Evolutionary conservation across 257 asterid species (phyloP).

Genomic region (Penstemon newberryi): DNA sequence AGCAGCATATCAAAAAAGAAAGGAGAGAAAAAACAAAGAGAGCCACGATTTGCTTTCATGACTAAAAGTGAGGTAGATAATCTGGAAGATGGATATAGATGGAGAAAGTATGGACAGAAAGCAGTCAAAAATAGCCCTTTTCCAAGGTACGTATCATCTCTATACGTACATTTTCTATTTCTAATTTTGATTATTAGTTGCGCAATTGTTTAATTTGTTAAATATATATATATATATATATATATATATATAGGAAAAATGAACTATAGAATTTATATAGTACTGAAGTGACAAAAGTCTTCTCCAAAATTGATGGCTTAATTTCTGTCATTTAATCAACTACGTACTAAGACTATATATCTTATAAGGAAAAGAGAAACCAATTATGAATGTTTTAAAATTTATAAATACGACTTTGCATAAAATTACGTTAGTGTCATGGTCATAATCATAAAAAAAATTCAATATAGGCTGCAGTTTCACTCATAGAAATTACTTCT

Average conservation of each 20-base stretch:
- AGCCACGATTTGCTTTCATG: slow-evolving; percentile 67
- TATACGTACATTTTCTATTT: no score
- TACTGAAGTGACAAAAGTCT: background rate
- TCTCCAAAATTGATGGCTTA: background rate
- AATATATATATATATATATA: background rate
- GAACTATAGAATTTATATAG: no score
- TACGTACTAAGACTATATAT: no score
- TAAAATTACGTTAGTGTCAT: background rate
- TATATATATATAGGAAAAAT: background rate
- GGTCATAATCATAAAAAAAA: no score
- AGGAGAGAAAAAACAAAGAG: slow-evolving; percentile 58
- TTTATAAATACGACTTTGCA: no score
- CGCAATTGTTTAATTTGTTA: background rate
- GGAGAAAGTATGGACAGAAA: slow-evolving; percentile 91
- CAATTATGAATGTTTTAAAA: no score
- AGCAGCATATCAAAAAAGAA: slow-evolving; percentile 50
- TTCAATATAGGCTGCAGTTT: no score
- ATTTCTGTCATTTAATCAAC: no score
- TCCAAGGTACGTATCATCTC: slow-evolving; percentile 51
- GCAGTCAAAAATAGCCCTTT: slow-evolving; percentile 85
- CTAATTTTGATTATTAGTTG: no score
- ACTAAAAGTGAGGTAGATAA: slow-evolving; percentile 78
- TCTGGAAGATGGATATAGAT: slow-evolving; percentile 85
- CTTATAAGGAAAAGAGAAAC: no score
- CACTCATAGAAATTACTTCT: no score